phyloP scores from a whole-genome alignment of 169 alveolate genomes.

The Eimeria falciformis region DNA sequence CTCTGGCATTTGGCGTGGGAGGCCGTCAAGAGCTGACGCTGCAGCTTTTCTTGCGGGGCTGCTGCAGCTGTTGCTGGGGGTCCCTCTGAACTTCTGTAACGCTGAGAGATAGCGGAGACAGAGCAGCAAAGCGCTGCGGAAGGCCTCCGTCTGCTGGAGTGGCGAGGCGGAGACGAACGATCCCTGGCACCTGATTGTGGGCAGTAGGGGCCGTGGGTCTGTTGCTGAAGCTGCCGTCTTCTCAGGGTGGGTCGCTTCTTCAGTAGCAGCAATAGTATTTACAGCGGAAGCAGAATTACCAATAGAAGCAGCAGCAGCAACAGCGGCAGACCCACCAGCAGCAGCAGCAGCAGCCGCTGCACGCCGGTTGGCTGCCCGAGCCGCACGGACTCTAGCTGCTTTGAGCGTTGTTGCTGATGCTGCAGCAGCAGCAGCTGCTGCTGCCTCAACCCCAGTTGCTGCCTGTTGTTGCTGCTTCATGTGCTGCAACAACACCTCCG shows the following conservation, averaged over 20 bases:
- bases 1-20: neutral
- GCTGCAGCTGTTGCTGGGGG: neutral
- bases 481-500: conserved; percentile 14
- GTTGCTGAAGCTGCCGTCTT: neutral
- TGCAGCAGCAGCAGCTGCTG: conserved; percentile 12
- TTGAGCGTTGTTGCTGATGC: neutral
- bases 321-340: conserved; percentile 1
- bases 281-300: neutral
- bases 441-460: neutral
- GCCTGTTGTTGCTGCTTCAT: conserved; percentile 14
- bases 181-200: conserved; percentile 11
- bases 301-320: neutral
- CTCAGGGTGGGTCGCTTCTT: neutral
- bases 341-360: conserved; percentile 11
- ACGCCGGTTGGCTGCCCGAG: neutral
- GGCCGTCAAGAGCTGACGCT: neutral
- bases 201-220: neutral
- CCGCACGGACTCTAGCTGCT: conserved; percentile 2
- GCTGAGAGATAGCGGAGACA: conserved; percentile 9
- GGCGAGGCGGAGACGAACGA: neutral
- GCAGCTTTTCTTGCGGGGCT: neutral
- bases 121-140: neutral
- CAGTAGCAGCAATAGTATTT: neutral
- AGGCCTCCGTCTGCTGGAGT: neutral
- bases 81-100: neutral